Evolutionary conservation across 2,329 filamentous ascomycete genomes (phyloP), one percentile per base, ranked within the genome.

Genomic region (Aspergillus ruber): DNA sequence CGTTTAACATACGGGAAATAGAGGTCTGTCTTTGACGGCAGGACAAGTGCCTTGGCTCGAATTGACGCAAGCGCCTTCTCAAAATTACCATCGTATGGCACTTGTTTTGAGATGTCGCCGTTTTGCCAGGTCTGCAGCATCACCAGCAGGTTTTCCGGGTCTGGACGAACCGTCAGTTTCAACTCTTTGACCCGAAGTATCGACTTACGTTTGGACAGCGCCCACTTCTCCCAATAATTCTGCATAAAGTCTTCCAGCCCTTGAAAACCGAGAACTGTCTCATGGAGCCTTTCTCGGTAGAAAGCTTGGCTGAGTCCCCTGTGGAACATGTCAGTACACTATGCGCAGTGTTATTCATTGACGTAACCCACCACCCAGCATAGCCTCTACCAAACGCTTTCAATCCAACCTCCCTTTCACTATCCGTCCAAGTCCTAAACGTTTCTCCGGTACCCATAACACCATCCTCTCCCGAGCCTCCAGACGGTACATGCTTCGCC

Each of bases 71-170:
- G 76, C 0, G 84, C 82, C 45, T 77, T 75, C 49, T 77, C 75
- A 53, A 89, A 85, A 52, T 86, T 69, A 1, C 80, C 82, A 49
- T 83, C 77, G 53, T 86, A 90, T 3, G 81, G 83, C 46, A 82
- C 75, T 58, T 89, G 84, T 4, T 78, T 68, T 3, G 85, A 86
- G 43, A 81, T 78, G 57, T 91, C 85, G 1, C 78, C 86, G 4
- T 79, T 75, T 64, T 91, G 86, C 88, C 88, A 93, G 0, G 86
- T 90, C 29, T 85, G 78, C 3, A 89, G 70, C 86, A 90, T 89
- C 1, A 78, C 77, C 0, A 90, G 71, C 61, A 90, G 72, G 51
- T 90, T 88, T 55, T 88, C 85, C 0, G 86, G 85, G 55, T 89
- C 84, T 75, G 56, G 21, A 7, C 20, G 21, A 7, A 7, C 21